Conservation (phyloP, 2,329 filamentous ascomycete genomes). For the Trichoderma breve region DNA sequence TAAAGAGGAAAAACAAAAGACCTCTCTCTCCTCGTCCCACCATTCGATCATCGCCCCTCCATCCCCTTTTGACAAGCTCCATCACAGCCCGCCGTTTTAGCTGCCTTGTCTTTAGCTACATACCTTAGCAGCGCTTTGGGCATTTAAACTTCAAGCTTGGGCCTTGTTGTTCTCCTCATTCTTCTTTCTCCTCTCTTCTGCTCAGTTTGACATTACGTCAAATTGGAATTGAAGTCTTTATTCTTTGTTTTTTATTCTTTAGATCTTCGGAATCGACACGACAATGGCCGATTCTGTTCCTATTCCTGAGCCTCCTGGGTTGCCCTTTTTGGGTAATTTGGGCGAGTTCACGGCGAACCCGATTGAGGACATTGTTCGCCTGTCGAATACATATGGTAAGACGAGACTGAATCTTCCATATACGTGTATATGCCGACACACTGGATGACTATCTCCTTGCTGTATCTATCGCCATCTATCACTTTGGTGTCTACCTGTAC, state of each 20-base stretch:
- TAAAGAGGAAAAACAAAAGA: background rate
- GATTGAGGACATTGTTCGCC: constrained; percentile 50
- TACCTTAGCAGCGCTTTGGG: background rate
- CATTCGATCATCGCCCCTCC: background rate
- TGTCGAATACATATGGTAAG: constrained; percentile 66
- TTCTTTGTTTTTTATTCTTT: background rate
- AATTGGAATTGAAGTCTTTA: background rate
- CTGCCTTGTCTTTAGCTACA: background rate
- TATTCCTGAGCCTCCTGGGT: constrained; percentile 62
- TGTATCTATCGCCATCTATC: background rate
- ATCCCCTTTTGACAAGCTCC: background rate
- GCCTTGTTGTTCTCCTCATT: background rate
- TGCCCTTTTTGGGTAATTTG: constrained; percentile 66
- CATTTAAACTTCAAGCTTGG: background rate
- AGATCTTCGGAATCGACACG: constrained; percentile 14
- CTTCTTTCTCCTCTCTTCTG: background rate
- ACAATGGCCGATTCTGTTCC: constrained; percentile 40
- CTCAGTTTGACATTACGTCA: background rate
- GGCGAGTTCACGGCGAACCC: constrained; percentile 61
- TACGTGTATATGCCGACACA: background rate
- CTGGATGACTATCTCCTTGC: background rate
- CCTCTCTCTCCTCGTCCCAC: background rate
- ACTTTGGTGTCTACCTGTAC: background rate
- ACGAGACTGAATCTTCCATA: background rate
- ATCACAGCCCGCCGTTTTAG: background rate